Base-by-base conservation (phyloP, 306 rosid genomes). In the Canavalia ensiformis region DNA sequence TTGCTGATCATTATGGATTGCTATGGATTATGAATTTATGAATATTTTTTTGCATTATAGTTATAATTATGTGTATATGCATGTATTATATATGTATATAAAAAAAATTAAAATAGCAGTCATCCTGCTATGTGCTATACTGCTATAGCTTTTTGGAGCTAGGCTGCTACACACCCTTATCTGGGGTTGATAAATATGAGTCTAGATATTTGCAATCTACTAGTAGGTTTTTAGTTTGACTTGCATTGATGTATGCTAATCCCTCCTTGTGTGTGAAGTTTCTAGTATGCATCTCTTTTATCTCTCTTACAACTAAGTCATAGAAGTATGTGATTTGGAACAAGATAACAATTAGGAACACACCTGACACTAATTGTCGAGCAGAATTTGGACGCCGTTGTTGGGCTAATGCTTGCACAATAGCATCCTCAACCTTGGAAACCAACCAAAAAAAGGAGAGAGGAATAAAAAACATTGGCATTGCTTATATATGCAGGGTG, bases 321-420 rank as follows among this genome's bases (percentile, higher is more conserved):
- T 28, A 46, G 11, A 71, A 71, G 66, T 51, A 62, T 68, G 57
- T n/a, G 50, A 55, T 74, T 60, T 56, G 74, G 65, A 45, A 70
- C 72, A 83, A 70, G 72, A 50, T 63, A n/a, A 10, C 25, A 75
- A 60, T 82, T 50, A 81, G 25, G 34, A 47, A 50, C 84, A 51
- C 52, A 90, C 98, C 98, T 6, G 97, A 87, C 51, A 88, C 80
- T 33, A 91, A 84, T 72, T 89, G 89, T 71, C 98, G 90, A 54
- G 89, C 85, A 74, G 97, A 90, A 87, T 87, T 91, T 82, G 98
- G 96, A 66, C 94, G 96, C 52, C 97, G 84, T 69, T 90, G 96
- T 75, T 93, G 94, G 68, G 97, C 89, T 85, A 93, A 81, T 76
- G 97, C 94, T 85, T 88, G 90, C 86, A 95, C 94, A 68, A 93